A percentile compares a stretch with the other conserved stretches of the same genome.
phyloP scores from a whole-genome alignment of 2,329 filamentous ascomycete species.

The Mycocentrospora acerina region DNA sequence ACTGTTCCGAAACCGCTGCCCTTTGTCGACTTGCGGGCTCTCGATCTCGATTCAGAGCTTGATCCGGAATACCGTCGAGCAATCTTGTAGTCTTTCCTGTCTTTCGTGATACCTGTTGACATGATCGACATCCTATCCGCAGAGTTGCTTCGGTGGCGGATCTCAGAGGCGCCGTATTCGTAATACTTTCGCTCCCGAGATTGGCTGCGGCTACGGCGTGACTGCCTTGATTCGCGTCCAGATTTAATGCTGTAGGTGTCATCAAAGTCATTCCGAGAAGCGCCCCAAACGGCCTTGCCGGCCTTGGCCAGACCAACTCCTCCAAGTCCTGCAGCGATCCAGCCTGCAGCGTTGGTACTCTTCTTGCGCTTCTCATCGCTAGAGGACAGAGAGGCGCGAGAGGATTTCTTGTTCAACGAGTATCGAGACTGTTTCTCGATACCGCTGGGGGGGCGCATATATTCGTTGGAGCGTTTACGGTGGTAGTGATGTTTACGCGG shows the following conservation, averaged over 20 bases:
- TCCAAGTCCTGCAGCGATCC: conserved; percentile 57
- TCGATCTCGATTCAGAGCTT: conserved; percentile 43
- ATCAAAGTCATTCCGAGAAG: conserved; percentile 56
- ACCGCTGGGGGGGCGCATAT: conserved; percentile 47
- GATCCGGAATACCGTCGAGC: conserved; percentile 29
- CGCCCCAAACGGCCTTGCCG: conserved; percentile 56
- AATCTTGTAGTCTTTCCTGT: conserved; percentile 40
- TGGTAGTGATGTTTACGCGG: conserved; percentile 62
- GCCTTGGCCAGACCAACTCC: conserved; percentile 56
- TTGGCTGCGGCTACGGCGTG: conserved; percentile 38
- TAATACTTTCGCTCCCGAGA: conserved; percentile 46
- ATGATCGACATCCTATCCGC: conserved; percentile 36
- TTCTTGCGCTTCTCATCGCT: conserved; percentile 41
- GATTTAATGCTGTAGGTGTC: conserved; percentile 62
- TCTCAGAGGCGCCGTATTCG: conserved; percentile 47
- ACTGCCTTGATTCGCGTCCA: conserved; percentile 45
- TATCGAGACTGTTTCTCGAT: conserved; percentile 63
- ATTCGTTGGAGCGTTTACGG: conserved; percentile 48
- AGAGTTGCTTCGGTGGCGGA: conserved; percentile 43
- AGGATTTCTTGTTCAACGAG: conserved; percentile 32
- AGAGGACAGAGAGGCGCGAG: conserved; percentile 34
- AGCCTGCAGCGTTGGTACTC: conserved; percentile 50
- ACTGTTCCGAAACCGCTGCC: conserved; percentile 38
- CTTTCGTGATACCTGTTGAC: conserved; percentile 37
- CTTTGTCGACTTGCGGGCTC: conserved; percentile 30